phyloP scores from a whole-genome alignment of 2,329 filamentous ascomycete species.

The Penicillium fuscoglaucum region DNA sequence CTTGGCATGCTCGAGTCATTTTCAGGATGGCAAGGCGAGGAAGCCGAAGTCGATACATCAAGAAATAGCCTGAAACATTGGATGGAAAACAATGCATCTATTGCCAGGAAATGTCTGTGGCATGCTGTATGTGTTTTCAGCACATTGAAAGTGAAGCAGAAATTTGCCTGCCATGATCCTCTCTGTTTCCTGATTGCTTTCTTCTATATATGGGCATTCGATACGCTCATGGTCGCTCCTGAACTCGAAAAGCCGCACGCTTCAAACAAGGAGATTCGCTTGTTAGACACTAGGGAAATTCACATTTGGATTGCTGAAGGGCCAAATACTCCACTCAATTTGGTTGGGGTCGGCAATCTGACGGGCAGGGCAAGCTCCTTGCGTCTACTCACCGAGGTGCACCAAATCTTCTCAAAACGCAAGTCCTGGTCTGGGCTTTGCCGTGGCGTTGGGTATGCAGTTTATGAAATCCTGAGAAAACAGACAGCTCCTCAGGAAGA shows the following conservation, averaged over 20 bases:
- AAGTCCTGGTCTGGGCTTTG: constrained; percentile 1
- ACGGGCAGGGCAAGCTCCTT: not conserved
- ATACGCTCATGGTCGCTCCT: not conserved
- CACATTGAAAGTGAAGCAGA: not conserved
- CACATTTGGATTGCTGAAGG: not conserved
- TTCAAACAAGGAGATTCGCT: not conserved
- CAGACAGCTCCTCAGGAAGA: not conserved
- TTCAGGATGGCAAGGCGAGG: not conserved
- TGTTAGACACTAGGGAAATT: constrained; percentile 1
- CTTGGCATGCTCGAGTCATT: not conserved
- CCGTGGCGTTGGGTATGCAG: not conserved
- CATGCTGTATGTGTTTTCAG: constrained; percentile 6
- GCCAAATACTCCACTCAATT: not conserved
- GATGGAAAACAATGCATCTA: not conserved
- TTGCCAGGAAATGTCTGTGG: constrained; percentile 1
- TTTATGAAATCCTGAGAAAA: not conserved
- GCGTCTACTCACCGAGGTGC: not conserved
- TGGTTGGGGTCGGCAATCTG: not conserved
- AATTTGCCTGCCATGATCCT: constrained; percentile 2
- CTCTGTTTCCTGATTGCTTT: constrained; percentile 3
- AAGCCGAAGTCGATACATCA: not conserved
- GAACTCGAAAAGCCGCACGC: not conserved
- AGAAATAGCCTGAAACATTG: not conserved
- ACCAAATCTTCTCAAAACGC: not conserved
- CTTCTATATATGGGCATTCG: constrained; percentile 6